These are phyloP conservation scores for Grigorovia humatica DNA, from an alignment of 805 yeast species.

Conservation along the genomic window DNA sequence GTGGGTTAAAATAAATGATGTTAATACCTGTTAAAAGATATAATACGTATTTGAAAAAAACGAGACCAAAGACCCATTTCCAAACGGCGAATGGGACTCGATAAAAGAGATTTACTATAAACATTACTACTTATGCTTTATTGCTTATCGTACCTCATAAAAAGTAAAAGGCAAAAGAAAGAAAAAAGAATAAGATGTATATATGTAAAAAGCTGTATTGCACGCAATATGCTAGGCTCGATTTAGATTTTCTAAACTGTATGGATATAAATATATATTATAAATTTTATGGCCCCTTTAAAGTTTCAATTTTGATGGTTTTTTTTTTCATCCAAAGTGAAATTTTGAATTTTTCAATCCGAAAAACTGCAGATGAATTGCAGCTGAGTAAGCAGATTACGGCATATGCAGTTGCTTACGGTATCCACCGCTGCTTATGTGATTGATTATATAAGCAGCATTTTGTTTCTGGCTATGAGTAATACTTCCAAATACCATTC, in stretches of 20 bases:
- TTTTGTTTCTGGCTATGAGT: no score
- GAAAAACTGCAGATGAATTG: no score
- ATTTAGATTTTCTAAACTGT: no score
- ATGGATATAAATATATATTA: no score
- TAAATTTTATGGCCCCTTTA: neutral
- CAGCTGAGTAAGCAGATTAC: no score
- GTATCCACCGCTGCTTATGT: no score
- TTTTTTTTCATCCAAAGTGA: neutral
- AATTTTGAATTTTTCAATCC: no score
- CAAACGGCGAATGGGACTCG: slow-evolving; percentile 2
- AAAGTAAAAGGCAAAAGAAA: neutral
- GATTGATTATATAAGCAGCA: no score
- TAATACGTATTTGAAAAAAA: neutral
- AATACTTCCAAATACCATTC: no score
- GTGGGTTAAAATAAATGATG: slow-evolving; percentile 14
- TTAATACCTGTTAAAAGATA: slow-evolving; percentile 8
- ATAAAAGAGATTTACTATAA: neutral
- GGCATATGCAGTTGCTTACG: no score
- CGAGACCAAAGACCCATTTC: neutral
- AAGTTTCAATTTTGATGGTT: neutral
- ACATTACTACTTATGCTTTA: neutral
- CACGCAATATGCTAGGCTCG: neutral
- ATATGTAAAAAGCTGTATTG: neutral
- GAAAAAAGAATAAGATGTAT: no score
- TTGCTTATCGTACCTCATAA: neutral